phyloP scores from a whole-genome alignment of 2,329 filamentous ascomycete species.

The Aschersonia sp. region DNA sequence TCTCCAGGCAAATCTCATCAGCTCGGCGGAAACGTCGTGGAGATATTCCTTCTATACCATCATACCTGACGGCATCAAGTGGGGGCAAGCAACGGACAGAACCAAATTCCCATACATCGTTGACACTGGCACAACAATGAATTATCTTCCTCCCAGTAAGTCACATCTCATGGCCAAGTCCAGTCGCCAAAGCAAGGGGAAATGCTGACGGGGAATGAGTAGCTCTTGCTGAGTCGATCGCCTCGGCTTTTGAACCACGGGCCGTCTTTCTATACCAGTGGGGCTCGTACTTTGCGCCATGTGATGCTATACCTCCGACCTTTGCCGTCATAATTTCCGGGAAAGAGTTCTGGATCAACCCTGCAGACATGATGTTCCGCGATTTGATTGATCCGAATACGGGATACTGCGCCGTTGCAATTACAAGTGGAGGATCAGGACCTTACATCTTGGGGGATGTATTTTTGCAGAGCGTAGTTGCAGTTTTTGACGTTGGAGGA shows the following conservation, averaged over 20 bases:
- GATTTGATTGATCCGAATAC: conserved; percentile 27
- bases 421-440: conserved; percentile 27
- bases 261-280: conserved; percentile 31
- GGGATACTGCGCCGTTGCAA: conserved; percentile 31
- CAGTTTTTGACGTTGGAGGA: conserved; percentile 31
- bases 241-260: conserved; percentile 28
- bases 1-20: conserved; percentile 27
- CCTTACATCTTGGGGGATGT: conserved; percentile 34
- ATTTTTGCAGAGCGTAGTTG: conserved; percentile 35
- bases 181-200: no score
- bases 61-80: conserved; percentile 31
- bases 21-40: conserved; percentile 22
- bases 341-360: conserved; percentile 30
- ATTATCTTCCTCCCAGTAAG: conserved; percentile 33
- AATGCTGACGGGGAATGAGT: not conserved
- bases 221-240: conserved; percentile 34
- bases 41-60: conserved; percentile 39
- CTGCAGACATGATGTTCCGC: conserved; percentile 30
- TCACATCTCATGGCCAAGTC: no score
- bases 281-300: conserved; percentile 32
- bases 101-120: conserved; percentile 34
- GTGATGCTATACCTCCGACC: conserved; percentile 28
- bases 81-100: conserved; percentile 24
- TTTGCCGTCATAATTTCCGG: conserved; percentile 30
- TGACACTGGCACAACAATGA: conserved; percentile 37